A percentile compares a stretch with the other conserved stretches of the same genome.
Conservation (phyloP, 805 yeast genomes). For the Wickerhamiella occidentalis region DNA sequence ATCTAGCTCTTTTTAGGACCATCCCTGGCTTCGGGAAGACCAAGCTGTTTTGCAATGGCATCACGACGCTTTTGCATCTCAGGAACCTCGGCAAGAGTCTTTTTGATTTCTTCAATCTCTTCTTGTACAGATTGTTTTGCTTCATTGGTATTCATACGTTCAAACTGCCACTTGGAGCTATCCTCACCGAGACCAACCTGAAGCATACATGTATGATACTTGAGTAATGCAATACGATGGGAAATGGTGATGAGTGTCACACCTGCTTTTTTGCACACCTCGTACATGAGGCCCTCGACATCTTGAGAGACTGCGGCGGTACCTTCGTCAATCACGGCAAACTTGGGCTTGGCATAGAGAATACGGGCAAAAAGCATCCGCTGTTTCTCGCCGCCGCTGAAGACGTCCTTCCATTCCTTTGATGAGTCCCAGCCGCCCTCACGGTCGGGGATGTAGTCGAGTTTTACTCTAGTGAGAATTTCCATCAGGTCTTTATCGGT, state of each 20-base stretch:
- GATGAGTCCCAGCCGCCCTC: conserved; percentile 37
- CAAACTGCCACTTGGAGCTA: conserved; percentile 41
- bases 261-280: conserved; percentile 51
- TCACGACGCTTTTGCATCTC: conserved; percentile 47
- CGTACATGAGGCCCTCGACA: conserved; percentile 78
- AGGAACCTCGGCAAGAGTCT: conserved; percentile 46
- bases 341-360: conserved; percentile 63
- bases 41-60: conserved; percentile 36
- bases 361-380: conserved; percentile 80
- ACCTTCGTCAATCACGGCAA: conserved; percentile 83
- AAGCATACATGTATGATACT: conserved; percentile 68
- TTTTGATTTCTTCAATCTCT: conserved; percentile 57
- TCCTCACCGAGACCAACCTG: conserved; percentile 49
- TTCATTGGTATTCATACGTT: conserved; percentile 52
- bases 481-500: conserved; percentile 58
- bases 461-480: conserved; percentile 60
- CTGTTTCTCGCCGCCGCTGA: conserved; percentile 94
- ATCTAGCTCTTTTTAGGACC: conserved; percentile 1
- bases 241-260: conserved; percentile 72
- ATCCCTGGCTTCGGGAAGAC: conserved; percentile 6
- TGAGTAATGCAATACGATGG: conserved; percentile 71
- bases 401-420: conserved; percentile 78
- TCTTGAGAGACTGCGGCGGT: conserved; percentile 86
- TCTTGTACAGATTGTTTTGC: conserved; percentile 57
- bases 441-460: conserved; percentile 68